A percentile compares a stretch with the other conserved stretches of the same genome.
Conservation (phyloP, 371 early-diverging fungal species). For the Mycotypha africana region DNA sequence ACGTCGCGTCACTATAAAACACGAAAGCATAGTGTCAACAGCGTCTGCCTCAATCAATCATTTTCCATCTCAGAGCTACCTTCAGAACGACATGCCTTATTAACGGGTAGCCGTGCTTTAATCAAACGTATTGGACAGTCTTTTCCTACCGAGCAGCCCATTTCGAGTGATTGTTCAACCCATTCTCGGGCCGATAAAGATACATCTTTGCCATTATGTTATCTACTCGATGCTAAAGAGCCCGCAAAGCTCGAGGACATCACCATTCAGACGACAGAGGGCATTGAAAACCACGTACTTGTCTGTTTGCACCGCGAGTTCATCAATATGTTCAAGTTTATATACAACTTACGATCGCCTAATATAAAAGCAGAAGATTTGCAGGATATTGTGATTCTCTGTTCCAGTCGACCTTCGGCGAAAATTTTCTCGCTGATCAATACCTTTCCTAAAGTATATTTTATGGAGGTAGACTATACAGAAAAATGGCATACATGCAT, state of each 20-base stretch:
- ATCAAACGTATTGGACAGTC: constrained; percentile 10
- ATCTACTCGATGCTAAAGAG: constrained; percentile 26
- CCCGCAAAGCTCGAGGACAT: constrained; percentile 27
- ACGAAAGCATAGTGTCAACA: no score
- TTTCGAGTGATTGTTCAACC: no score
- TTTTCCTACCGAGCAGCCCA: not conserved
- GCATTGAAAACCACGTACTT: constrained; percentile 31
- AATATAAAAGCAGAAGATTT: constrained; percentile 31
- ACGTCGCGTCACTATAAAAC: no score
- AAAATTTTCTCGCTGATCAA: constrained; percentile 42
- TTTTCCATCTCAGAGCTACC: constrained; percentile 5
- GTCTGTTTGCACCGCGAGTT: constrained; percentile 42
- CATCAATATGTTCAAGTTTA: constrained; percentile 41
- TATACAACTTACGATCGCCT: constrained; percentile 40
- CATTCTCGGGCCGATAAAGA: no score
- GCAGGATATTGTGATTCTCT: constrained; percentile 53
- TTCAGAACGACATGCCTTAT: constrained; percentile 7
- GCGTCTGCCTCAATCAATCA: not conserved
- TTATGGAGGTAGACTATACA: constrained; percentile 41
- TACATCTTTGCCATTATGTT: constrained; percentile 37
- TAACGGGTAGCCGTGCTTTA: constrained; percentile 19
- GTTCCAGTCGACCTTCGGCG: constrained; percentile 28
- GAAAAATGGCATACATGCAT: constrained; percentile 51
- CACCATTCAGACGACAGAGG: constrained; percentile 26
- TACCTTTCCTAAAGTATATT: constrained; percentile 48